phyloP scores from a whole-genome alignment of 2,329 filamentous ascomycete genomes.

The Claviceps paspali region DNA sequence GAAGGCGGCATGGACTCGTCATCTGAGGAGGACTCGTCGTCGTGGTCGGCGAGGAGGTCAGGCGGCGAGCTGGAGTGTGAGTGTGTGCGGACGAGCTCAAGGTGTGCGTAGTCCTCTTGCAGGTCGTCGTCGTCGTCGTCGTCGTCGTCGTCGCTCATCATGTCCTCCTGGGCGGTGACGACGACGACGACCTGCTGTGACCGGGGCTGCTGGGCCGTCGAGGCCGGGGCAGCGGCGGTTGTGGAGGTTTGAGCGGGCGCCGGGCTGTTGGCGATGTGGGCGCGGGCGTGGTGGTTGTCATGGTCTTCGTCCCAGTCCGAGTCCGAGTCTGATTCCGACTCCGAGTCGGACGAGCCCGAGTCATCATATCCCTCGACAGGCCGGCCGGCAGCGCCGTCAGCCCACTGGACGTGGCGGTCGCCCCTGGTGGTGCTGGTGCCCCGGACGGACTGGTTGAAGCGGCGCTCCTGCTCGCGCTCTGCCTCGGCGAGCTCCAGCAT shows the following conservation, averaged over 20 bases:
- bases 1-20: slow-evolving; percentile 68
- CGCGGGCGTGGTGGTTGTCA: slow-evolving; percentile 29
- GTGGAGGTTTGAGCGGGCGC: too few relatives aligned
- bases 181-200: slow-evolving; percentile 14
- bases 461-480: slow-evolving; percentile 87
- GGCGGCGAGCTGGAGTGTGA: slow-evolving; percentile 53
- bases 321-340: slow-evolving; percentile 29
- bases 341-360: slow-evolving; percentile 31
- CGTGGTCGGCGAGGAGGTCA: slow-evolving; percentile 50
- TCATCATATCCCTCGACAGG: slow-evolving; percentile 57
- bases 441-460: slow-evolving; percentile 93
- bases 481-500: slow-evolving; percentile 88
- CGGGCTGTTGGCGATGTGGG: slow-evolving; percentile 14
- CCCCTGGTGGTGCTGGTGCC: slow-evolving; percentile 49
- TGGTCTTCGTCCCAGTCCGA: slow-evolving; percentile 23
- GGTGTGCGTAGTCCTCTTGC: slow-evolving; percentile 49
- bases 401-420: slow-evolving; percentile 74
- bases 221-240: background rate
- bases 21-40: slow-evolving; percentile 54
- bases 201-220: slow-evolving; percentile 5
- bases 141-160: slow-evolving; percentile 26
- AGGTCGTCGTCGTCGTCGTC: slow-evolving; percentile 29
- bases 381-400: slow-evolving; percentile 61
- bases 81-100: slow-evolving; percentile 52
- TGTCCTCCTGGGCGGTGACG: slow-evolving; percentile 26